These are phyloP conservation scores for Penicillium brevicompactum DNA, from an alignment of 2,329 filamentous ascomycete species.

Conservation along the genomic window DNA sequence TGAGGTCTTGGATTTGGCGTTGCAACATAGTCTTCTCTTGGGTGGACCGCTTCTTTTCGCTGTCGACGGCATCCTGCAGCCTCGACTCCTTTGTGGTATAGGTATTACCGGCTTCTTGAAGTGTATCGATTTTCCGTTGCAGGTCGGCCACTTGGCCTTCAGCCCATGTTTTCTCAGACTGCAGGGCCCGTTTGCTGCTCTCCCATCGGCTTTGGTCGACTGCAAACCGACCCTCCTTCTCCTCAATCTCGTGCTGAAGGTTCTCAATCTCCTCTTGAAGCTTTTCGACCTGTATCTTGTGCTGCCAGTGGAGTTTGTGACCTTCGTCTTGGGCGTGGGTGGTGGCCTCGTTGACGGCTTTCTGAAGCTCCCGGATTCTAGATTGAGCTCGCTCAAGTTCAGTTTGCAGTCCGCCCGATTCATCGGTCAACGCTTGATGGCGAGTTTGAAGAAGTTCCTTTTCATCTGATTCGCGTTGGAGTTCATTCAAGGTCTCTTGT, in stretches of 20 bases:
- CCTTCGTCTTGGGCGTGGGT: slow-evolving; percentile 63
- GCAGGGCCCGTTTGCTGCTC: slow-evolving; percentile 64
- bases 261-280: slow-evolving; percentile 60
- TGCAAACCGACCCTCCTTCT: slow-evolving; percentile 70
- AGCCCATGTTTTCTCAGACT: slow-evolving; percentile 66
- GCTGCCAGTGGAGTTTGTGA: slow-evolving; percentile 59
- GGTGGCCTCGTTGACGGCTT: slow-evolving; percentile 55
- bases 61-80: slow-evolving; percentile 68
- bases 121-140: slow-evolving; percentile 69
- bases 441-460: slow-evolving; percentile 70
- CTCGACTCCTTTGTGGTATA: slow-evolving; percentile 68
- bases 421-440: slow-evolving; percentile 66
- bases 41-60: slow-evolving; percentile 70
- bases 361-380: slow-evolving; percentile 51
- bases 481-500: slow-evolving; percentile 60
- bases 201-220: slow-evolving; percentile 75
- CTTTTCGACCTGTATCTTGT: slow-evolving; percentile 57
- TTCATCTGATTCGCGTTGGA: slow-evolving; percentile 61
- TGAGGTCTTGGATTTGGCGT: slow-evolving; percentile 74
- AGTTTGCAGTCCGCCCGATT: slow-evolving; percentile 67
- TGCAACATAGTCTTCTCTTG: slow-evolving; percentile 70
- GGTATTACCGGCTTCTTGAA: slow-evolving; percentile 68
- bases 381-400: slow-evolving; percentile 57
- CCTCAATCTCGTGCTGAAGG: slow-evolving; percentile 65
- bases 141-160: slow-evolving; percentile 69